Conservation (phyloP, 306 rosid species). For the Inga leiocalycina region DNA sequence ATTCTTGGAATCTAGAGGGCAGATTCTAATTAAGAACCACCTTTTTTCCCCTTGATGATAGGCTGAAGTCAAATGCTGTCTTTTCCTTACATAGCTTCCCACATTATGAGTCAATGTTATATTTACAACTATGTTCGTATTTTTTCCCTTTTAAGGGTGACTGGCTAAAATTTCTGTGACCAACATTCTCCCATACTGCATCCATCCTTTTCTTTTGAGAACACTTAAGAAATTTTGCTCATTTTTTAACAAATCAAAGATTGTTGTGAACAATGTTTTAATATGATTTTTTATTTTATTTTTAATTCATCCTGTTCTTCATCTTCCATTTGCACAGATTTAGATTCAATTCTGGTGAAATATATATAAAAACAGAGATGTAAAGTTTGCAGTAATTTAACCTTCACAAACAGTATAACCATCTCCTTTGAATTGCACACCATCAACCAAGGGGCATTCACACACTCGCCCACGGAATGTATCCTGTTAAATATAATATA, state of each 20-base stretch:
- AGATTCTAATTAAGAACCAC: background rate
- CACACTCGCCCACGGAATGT: slow-evolving; percentile 96
- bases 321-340: background rate
- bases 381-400: slow-evolving; percentile 32
- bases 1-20: background rate
- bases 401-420: slow-evolving; percentile 86
- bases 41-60: background rate
- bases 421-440: slow-evolving; percentile 93
- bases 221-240: background rate
- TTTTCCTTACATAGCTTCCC: background rate
- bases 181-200: background rate
- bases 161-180: background rate
- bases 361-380: slow-evolving; percentile 11
- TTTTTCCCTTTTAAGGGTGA: background rate
- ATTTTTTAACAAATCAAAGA: background rate
- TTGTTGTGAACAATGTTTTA: background rate
- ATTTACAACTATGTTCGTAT: background rate
- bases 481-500: slow-evolving; percentile 57
- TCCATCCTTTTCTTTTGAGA: background rate
- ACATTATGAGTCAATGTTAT: background rate
- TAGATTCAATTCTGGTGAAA: slow-evolving; percentile 4
- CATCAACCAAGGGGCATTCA: slow-evolving; percentile 87
- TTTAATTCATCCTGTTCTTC: background rate
- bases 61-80: background rate
- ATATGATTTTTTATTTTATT: background rate